Base-by-base conservation (phyloP, 495 filamentous ascomycete genomes). In the Venustampulla echinocandica region DNA sequence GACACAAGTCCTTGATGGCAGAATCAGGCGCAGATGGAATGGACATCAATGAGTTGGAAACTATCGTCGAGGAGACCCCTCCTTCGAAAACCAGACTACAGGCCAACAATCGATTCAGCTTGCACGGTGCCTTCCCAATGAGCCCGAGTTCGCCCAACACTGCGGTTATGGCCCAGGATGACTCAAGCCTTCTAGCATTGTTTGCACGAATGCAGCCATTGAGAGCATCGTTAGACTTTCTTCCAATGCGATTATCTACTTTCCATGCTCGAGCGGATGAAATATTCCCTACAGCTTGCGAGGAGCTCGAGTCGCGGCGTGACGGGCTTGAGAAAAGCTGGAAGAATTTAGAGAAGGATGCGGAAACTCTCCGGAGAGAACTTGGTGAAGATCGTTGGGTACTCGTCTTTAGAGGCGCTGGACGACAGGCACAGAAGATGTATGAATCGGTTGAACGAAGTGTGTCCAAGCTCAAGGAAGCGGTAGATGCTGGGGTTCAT, bases 371-470 rank as follows among this genome's bases (percentile, higher is more conserved):
- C 30, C 74, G 87, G 44, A 82, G 83, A 58, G 92, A 97, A 59
- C 74, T 98, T 13, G 87, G 86, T 15, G 92, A 98, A 59, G 92
- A 98, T 56, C 79, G 87, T 21, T 98, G 92, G 92, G 82, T 98
- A 39, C 69, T 92, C 33, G 85, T 95, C 4, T 98, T 98, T 66
- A 76, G 92, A 47, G 87, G 88, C 52, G 90, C 92, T n/a, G 88
- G 87, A 13, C 75, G 81, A 34, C 88, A 96, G 64, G 90, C 89
- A 11, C 79, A 90, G 49, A 90, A 93, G 62, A 89, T 98, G 86
- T 87, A 85, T 55, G 87, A 93, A 47, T 94, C 87, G 1, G 84
- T 97, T 2, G 85, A 89, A 52, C 75, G 89, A 45, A 90, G 87
- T 60, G 79, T 90, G 46, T 66, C 62, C 27, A 94, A 90, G 59